These are phyloP conservation scores for Lasiosphaeria ovina DNA, from an alignment of 495 filamentous ascomycete species.

Conservation along the genomic window DNA sequence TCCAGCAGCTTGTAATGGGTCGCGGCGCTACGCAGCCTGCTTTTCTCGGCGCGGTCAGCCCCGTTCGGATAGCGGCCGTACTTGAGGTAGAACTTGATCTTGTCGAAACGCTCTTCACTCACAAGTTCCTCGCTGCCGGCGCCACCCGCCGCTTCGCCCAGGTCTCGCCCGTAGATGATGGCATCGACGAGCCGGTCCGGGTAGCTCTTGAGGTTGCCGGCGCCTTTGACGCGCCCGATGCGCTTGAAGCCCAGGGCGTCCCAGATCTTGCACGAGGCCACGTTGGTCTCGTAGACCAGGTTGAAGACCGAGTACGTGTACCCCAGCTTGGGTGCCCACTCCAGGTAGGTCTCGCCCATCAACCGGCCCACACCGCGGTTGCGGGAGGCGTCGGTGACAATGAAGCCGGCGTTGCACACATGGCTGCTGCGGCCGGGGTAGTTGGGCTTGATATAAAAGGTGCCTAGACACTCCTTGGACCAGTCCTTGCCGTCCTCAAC, in stretches of 20 bases:
- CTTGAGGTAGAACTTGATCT: slow-evolving; percentile 96
- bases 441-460: slow-evolving; percentile 96
- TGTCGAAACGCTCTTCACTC: slow-evolving; percentile 96
- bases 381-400: slow-evolving; percentile 86
- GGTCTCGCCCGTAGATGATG: slow-evolving; percentile 92
- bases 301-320: slow-evolving; percentile 98
- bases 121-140: slow-evolving; percentile 75
- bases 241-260: slow-evolving; percentile 97
- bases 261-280: slow-evolving; percentile 93
- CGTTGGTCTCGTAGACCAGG: slow-evolving; percentile 95
- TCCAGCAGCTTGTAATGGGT: slow-evolving; percentile 90
- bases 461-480: slow-evolving; percentile 82
- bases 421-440: slow-evolving; percentile 96
- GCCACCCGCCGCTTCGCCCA: slow-evolving; percentile 46
- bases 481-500: slow-evolving; percentile 73
- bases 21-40: slow-evolving; percentile 83
- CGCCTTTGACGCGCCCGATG: slow-evolving; percentile 86
- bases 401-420: slow-evolving; percentile 92
- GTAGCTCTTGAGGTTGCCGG: slow-evolving; percentile 78
- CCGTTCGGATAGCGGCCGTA: slow-evolving; percentile 91
- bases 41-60: slow-evolving; percentile 93
- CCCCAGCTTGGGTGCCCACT: slow-evolving; percentile 91
- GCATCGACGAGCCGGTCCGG: slow-evolving; percentile 84
- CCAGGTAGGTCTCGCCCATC: slow-evolving; percentile 92
- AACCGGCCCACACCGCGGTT: slow-evolving; percentile 87